Evolutionary conservation across 345 rosid genomes (phyloP), one percentile per base, ranked within the genome.

Genomic region (Eucalyptus marginata): DNA sequence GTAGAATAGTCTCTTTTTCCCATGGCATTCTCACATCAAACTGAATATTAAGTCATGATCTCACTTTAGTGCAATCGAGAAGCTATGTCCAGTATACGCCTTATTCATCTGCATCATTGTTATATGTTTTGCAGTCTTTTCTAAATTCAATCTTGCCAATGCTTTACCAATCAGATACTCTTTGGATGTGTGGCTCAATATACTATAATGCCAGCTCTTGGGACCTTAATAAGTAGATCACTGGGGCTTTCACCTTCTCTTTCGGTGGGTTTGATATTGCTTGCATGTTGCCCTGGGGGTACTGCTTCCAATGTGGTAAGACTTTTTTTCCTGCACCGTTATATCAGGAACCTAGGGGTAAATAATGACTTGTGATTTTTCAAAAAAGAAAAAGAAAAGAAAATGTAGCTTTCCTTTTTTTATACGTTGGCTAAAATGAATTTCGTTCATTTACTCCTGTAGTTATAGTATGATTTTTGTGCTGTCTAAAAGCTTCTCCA

Each of bases 251-350:
- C 95, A 83, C 94, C 96, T 79, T 89, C 95, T 54, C 94, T 95
- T 88, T 93, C 97, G 18, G 96, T 94, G 89, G 97, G 97, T 87
- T 90, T 95, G 89, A 94, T 94, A 87, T 88, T 95, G 91, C 95
- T 95, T 46, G 88, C 91, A 58, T 94, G 95, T 89, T 94, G 97
- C 86, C 97, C 97, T 64, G 96, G 95, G 43, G 97, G 96, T 71
- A 93, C 96, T 9, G 96, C 97, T 51, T 95, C 96, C 59, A 95
- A 94, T 89, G 97, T 95, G 96, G 96, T 95, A 93, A 93, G 94
- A 76, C 36, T 90, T 50, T 80, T 64, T 49, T 49, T 84, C 56
- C 88, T 49, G 4, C 33, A 81, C 59, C 33, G 36, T 33, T 20
- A 86, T 86, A 59, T 86, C 79, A 31, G 50, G 47, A 24, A 33